A percentile compares a stretch with the other conserved stretches of the same genome.
These are phyloP conservation scores for Nicotiana tabacum DNA, from an alignment of 257 asterid genomes.

Conservation along the genomic window DNA sequence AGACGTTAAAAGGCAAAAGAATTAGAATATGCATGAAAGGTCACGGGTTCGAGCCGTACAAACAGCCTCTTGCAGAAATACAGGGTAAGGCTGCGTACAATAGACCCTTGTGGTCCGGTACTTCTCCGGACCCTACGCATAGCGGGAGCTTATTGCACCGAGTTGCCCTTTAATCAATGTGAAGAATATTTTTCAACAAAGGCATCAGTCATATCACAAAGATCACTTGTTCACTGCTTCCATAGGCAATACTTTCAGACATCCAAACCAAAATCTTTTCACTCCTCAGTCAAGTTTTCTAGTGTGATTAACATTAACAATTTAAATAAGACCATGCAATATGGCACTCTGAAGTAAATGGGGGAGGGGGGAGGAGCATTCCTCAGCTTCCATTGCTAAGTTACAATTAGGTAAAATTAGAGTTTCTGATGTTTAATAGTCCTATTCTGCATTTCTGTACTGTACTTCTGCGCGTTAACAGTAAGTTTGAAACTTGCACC, in stretches of 20 bases:
- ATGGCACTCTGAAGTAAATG: neutral
- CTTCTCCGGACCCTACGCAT: too few relatives aligned
- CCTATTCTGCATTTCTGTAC: neutral
- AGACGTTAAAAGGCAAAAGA: too few relatives aligned
- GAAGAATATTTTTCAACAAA: neutral
- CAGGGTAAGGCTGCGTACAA: too few relatives aligned
- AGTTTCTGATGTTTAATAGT: neutral
- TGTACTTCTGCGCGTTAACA: slow-evolving; percentile 42
- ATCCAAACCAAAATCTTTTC: neutral
- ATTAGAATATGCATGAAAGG: too few relatives aligned
- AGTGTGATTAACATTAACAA: neutral
- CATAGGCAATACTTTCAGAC: neutral
- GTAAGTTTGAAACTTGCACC: slow-evolving; percentile 57
- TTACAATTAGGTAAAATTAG: neutral
- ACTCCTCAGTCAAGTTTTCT: neutral
- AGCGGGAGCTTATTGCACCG: too few relatives aligned
- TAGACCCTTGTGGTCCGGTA: too few relatives aligned
- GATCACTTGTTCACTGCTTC: neutral
- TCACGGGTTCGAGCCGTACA: too few relatives aligned
- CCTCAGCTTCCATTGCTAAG: neutral
- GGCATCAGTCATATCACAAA: neutral
- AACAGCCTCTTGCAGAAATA: too few relatives aligned
- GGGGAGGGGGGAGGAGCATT: neutral
- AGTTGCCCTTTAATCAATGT: too few relatives aligned
- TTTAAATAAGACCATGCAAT: neutral